Evolutionary conservation across 108 stramenopile species (phyloP), one percentile per base, ranked within the genome.

Genomic region (Mayamaea pseudoterrestris): DNA sequence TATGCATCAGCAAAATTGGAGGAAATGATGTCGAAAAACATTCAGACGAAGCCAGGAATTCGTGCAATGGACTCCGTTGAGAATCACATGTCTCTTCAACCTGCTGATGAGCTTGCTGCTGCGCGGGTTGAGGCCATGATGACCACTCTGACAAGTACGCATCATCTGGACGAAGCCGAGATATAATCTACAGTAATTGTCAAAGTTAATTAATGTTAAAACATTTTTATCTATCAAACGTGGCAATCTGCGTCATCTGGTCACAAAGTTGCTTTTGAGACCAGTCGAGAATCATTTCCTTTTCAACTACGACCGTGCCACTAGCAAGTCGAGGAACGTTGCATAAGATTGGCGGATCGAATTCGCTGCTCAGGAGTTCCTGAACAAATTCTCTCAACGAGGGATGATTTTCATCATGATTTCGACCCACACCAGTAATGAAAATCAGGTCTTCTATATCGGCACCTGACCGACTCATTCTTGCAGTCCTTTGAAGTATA

Each of bases 121-220:
- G 68, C 68, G 12, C 71, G 76, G 40, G 74, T 85, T 7, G 73
- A 78, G 46, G 76, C 71, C 17, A 76, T 85, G 76, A 78, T 80
- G 76, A 50, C 57, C 13, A 50, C 57, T n/a, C 34, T 74, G 44
- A 53, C 73, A n/a, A 46, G 34, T 16, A 21, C 53, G 17, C 28
- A 56, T 2, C 43, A 22, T 27, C 17, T 52, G 16, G 41, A 53
- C 16, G 50, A 60, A 27, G 51, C 31, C 4, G 59, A 60, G 25
- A 60, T 60, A 13, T 60, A 60, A 27, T 11, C 18, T 5, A 18
- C 30, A 35, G 30, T 6, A 45, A 45, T 3, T 3, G 21, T 39
- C 30, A 20, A 49, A 20, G n/a, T n/a, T n/a, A n/a, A 25, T 20
- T 42, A 34, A 34, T 11, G 32, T 34, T 11, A 34, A 34, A 34